Evolutionary conservation across 805 yeast genomes (phyloP).

Genomic region (Teunomyces lycoperdinae): DNA sequence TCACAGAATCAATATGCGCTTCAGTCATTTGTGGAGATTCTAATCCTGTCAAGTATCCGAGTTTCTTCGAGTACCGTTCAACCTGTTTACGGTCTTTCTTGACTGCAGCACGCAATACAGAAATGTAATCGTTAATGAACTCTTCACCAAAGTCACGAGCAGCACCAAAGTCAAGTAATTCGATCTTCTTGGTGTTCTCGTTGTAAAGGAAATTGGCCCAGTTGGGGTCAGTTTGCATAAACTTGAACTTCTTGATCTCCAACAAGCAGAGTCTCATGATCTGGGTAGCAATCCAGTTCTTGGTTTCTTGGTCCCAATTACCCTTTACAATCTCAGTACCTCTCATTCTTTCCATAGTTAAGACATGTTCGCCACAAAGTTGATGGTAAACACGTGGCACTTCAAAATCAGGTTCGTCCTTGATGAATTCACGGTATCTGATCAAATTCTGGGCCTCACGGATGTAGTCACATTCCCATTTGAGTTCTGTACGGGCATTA

Average conservation of each 20-base stretch:
- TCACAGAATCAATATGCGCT: slow-evolving; percentile 88
- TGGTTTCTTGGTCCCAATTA: slow-evolving; percentile 67
- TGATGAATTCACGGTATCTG: slow-evolving; percentile 57
- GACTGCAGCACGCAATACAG: slow-evolving; percentile 73
- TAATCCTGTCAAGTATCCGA: slow-evolving; percentile 89
- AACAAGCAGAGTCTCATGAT: slow-evolving; percentile 83
- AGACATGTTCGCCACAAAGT: slow-evolving; percentile 74
- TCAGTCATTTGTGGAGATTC: slow-evolving; percentile 85
- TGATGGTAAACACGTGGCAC: slow-evolving; percentile 82
- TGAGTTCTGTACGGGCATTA: slow-evolving; percentile 87
- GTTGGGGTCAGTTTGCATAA: slow-evolving; percentile 98
- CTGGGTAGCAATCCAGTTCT: slow-evolving; percentile 77
- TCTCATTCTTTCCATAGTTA: slow-evolving; percentile 85
- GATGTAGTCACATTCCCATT: slow-evolving; percentile 96
- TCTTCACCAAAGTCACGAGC: slow-evolving; percentile 71
- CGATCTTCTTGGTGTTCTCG: slow-evolving; percentile 64
- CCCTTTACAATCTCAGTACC: slow-evolving; percentile 83
- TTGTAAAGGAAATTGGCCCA: slow-evolving; percentile 97
- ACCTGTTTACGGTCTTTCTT: slow-evolving; percentile 62
- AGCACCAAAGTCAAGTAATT: slow-evolving; percentile 93
- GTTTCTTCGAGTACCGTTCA: slow-evolving; percentile 59
- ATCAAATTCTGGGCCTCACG: slow-evolving; percentile 81
- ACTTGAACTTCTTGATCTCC: slow-evolving; percentile 80
- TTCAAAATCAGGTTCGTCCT: slow-evolving; percentile 56
- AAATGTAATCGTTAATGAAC: slow-evolving; percentile 68